Percentiles rank a stretch among this genome's conserved stretches.
phyloP scores from a whole-genome alignment of 1,284 basidiomycete genomes.

The Waitea zeae region DNA sequence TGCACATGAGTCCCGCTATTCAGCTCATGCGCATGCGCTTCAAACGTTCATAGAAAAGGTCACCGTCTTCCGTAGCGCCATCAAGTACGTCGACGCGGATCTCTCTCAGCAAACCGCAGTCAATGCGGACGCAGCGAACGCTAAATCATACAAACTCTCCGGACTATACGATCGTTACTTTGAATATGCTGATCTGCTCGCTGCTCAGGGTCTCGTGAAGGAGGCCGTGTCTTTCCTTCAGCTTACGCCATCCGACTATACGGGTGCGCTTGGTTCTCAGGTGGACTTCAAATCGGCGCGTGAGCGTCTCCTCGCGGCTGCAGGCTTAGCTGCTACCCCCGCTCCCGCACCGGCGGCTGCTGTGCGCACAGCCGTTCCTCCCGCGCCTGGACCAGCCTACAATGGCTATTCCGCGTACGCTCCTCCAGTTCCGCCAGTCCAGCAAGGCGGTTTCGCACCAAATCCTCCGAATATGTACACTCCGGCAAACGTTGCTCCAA shows the following conservation, averaged over 20 bases:
- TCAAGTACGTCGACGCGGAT: conserved; percentile 76
- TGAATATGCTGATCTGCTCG: conserved; percentile 89
- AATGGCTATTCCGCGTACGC: no score
- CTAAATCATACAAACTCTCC: conserved; percentile 70
- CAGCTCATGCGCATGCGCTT: conserved; percentile 76
- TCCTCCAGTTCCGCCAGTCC: no score
- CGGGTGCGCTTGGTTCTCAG: conserved; percentile 34
- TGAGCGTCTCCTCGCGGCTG: conserved; percentile 39
- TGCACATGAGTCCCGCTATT: conserved; percentile 47
- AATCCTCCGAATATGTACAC: no score
- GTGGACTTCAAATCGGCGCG: conserved; percentile 45
- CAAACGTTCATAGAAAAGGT: conserved; percentile 97
- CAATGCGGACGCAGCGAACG: conserved; percentile 22
- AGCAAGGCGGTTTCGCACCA: no score
- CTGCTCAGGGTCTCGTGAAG: conserved; percentile 76
- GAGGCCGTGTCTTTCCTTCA: conserved; percentile 73
- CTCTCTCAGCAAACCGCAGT: conserved; percentile 22
- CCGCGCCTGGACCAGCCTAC: no score
- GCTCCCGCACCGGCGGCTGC: conserved; percentile 15
- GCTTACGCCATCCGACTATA: conserved; percentile 70
- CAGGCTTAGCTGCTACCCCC: conserved; percentile 14
- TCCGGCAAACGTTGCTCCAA: no score
- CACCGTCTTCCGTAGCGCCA: conserved; percentile 83
- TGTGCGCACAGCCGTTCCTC: no score
- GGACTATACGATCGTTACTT: conserved; percentile 85